Percentiles rank a stretch among this genome's conserved stretches.
These are phyloP conservation scores for Pichia eremophila DNA, from an alignment of 805 yeast genomes.

Conservation along the genomic window DNA sequence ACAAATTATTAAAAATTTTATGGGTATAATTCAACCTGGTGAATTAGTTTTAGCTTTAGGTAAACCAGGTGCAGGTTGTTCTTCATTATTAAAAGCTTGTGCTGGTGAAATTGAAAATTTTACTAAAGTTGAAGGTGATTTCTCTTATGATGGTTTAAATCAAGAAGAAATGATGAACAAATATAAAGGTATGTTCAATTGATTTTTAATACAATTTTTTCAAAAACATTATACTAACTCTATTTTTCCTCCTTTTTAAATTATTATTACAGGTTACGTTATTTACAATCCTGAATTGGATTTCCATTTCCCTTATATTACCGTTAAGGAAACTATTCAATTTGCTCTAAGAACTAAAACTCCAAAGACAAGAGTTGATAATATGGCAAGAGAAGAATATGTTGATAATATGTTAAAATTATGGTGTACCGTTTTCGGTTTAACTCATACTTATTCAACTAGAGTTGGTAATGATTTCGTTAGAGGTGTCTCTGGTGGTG, in stretches of 20 bases:
- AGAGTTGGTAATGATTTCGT: conserved; percentile 59
- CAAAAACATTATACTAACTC: conserved; percentile 6
- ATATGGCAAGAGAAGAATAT: conserved; percentile 32
- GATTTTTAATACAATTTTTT: neutral
- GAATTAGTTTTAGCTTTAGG: conserved; percentile 64
- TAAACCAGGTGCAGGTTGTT: conserved; percentile 76
- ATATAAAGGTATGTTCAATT: conserved; percentile 32
- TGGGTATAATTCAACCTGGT: conserved; percentile 43
- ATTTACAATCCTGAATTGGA: conserved; percentile 57
- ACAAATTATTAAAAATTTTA: conserved; percentile 31
- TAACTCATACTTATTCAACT: conserved; percentile 50
- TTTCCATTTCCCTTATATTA: conserved; percentile 66
- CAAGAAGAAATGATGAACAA: conserved; percentile 50
- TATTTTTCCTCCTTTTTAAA: neutral
- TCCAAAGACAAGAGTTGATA: conserved; percentile 40
- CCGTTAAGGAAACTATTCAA: conserved; percentile 62
- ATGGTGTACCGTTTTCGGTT: conserved; percentile 46
- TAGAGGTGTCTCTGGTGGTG: conserved; percentile 66
- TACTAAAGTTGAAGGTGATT: conserved; percentile 42
- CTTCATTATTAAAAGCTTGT: conserved; percentile 55
- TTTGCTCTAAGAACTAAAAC: conserved; percentile 66
- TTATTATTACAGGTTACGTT: conserved; percentile 28
- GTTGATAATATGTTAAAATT: conserved; percentile 36
- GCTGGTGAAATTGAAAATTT: conserved; percentile 41
- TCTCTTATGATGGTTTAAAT: conserved; percentile 53